Evolutionary conservation across 2,329 filamentous ascomycete species (phyloP).

Genomic region (Verruconis gallopava): DNA sequence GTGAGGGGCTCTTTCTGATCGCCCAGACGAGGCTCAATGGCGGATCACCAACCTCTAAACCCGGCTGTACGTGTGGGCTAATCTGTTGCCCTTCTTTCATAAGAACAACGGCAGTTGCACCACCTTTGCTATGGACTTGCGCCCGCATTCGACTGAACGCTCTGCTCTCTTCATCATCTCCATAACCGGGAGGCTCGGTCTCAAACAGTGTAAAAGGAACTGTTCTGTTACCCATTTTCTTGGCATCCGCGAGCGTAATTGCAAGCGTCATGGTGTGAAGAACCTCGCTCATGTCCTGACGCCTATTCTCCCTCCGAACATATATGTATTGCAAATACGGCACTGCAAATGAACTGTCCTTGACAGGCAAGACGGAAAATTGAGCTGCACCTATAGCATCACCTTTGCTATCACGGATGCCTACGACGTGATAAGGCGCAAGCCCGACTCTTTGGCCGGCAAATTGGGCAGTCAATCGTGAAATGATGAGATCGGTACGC

Average conservation of each 20-base stretch:
- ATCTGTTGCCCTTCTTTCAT: conserved; percentile 7
- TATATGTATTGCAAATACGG: conserved; percentile 18
- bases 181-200: conserved; percentile 12
- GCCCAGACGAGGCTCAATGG: conserved; percentile 16
- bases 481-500: conserved; percentile 12
- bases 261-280: conserved; percentile 15
- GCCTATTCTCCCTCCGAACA: conserved; percentile 12
- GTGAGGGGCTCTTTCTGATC: conserved; percentile 13
- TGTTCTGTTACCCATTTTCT: neutral
- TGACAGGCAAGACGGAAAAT: conserved; percentile 14
- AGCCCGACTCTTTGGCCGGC: conserved; percentile 10
- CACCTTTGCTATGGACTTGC: conserved; percentile 14
- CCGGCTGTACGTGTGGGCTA: conserved; percentile 16
- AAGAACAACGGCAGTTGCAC: conserved; percentile 15
- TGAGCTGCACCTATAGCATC: conserved; percentile 15
- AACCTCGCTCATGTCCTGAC: conserved; percentile 15
- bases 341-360: conserved; percentile 10
- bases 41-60: conserved; percentile 13
- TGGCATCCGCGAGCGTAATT: conserved; percentile 13
- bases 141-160: conserved; percentile 10
- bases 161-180: conserved; percentile 6
- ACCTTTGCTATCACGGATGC: conserved; percentile 13
- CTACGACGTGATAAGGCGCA: conserved; percentile 14
- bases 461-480: conserved; percentile 13
- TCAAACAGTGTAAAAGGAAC: conserved; percentile 16